phyloP scores from a whole-genome alignment of 805 yeast genomes.

The Hemisphaericaspora nanyangensis region DNA sequence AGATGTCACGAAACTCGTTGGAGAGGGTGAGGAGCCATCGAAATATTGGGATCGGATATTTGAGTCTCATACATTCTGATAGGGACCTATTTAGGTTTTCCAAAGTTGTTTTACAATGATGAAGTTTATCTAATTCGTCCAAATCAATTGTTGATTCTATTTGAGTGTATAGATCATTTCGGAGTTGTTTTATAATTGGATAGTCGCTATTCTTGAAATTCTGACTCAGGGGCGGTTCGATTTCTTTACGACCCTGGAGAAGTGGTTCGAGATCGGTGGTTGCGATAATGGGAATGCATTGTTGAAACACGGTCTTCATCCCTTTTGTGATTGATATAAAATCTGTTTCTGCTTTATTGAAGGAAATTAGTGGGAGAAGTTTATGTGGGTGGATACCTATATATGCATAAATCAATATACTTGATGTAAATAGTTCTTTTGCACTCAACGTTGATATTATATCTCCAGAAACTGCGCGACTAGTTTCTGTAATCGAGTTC shows the following conservation, averaged over 20 bases:
- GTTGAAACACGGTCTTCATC: slow-evolving; percentile 7
- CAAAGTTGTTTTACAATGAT: not conserved
- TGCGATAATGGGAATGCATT: slow-evolving; percentile 1
- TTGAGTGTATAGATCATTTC: not conserved
- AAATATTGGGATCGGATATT: slow-evolving; percentile 30
- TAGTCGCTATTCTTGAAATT: not conserved
- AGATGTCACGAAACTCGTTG: slow-evolving; percentile 14
- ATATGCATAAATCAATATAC: slow-evolving; percentile 23
- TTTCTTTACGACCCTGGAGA: not conserved
- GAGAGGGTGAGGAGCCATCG: slow-evolving; percentile 20
- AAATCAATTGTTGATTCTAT: not conserved
- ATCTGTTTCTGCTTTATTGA: slow-evolving; percentile 17
- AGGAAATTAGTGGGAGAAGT: slow-evolving; percentile 25
- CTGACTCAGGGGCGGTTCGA: not conserved
- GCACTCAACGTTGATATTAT: slow-evolving; percentile 1
- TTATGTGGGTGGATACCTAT: slow-evolving; percentile 29
- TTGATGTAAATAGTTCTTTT: slow-evolving; percentile 16
- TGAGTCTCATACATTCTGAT: slow-evolving; percentile 2
- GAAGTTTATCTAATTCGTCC: not conserved
- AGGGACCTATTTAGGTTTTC: not conserved
- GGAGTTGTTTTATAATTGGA: slow-evolving; percentile 5
- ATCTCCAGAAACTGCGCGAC: not conserved
- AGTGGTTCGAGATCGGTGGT: not conserved
- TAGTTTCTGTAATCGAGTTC: not conserved
- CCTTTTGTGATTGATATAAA: slow-evolving; percentile 19